A percentile compares a stretch with the other conserved stretches of the same genome.
phyloP scores from a whole-genome alignment of 148 eudicot species.

The Fagopyrum tataricum region DNA sequence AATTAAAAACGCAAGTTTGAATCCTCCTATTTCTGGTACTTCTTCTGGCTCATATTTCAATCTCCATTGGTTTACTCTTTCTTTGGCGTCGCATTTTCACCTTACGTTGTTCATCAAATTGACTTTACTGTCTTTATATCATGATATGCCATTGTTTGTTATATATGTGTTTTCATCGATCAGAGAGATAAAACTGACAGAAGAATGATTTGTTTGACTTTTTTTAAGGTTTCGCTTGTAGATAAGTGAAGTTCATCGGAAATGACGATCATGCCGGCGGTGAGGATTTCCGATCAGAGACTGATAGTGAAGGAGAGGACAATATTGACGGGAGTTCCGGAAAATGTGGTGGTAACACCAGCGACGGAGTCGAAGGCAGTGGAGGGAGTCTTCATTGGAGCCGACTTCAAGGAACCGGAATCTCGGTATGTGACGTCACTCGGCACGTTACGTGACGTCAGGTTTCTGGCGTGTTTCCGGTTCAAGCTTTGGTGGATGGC shows the following conservation, averaged over 20 bases:
- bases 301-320: constrained; percentile 52
- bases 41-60: too few species aligned
- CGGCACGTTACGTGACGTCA: constrained; percentile 47
- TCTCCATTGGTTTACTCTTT: too few species aligned
- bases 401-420: constrained; percentile 31
- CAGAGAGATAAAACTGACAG: neutral
- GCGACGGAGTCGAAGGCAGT: constrained; percentile 45
- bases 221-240: too few species aligned
- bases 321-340: constrained; percentile 49
- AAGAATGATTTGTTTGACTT: neutral
- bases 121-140: too few species aligned
- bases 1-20: too few species aligned
- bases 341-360: constrained; percentile 45
- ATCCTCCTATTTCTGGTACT: too few species aligned
- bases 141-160: too few species aligned
- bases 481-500: constrained; percentile 96
- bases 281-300: constrained; percentile 42
- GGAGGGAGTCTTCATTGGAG: constrained; percentile 64
- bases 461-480: constrained; percentile 67
- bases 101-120: too few species aligned
- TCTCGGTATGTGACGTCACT: constrained; percentile 49
- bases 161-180: neutral
- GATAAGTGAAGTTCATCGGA: neutral
- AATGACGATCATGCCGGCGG: constrained; percentile 65
- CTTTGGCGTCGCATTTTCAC: too few species aligned